phyloP scores from a whole-genome alignment of 768 basidiomycete genomes.

The Lentinula lateritia region DNA sequence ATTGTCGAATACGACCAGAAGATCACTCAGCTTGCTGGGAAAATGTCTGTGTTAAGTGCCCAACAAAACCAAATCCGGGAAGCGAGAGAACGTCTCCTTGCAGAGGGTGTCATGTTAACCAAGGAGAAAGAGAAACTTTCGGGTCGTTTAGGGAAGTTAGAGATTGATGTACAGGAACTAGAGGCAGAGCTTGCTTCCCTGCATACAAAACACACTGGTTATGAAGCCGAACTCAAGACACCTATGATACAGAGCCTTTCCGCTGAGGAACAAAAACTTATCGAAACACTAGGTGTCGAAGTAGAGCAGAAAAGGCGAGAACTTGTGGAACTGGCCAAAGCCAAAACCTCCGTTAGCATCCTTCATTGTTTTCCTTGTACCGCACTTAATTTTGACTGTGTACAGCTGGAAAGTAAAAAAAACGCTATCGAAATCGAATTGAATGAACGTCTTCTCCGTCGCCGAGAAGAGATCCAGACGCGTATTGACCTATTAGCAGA shows the following conservation, averaged over 20 bases:
- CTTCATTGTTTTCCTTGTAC: neutral
- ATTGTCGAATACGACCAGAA: slow-evolving; percentile 79
- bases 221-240: slow-evolving; percentile 62
- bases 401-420: slow-evolving; percentile 67
- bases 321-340: slow-evolving; percentile 61
- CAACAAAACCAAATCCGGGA: slow-evolving; percentile 70
- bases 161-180: slow-evolving; percentile 64
- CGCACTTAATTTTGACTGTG: slow-evolving; percentile 2
- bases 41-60: slow-evolving; percentile 62
- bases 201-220: slow-evolving; percentile 57
- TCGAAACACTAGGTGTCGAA: slow-evolving; percentile 67
- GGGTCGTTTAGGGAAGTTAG: slow-evolving; percentile 55
- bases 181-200: slow-evolving; percentile 65
- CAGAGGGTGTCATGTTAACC: slow-evolving; percentile 52
- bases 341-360: slow-evolving; percentile 60
- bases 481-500: slow-evolving; percentile 77
- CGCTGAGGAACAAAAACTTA: slow-evolving; percentile 59
- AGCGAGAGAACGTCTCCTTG: slow-evolving; percentile 58
- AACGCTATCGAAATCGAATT: slow-evolving; percentile 88
- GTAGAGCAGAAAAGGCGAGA: slow-evolving; percentile 70
- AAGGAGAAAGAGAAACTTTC: slow-evolving; percentile 68
- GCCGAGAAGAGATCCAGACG: slow-evolving; percentile 69
- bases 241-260: slow-evolving; percentile 75
- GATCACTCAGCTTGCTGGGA: slow-evolving; percentile 70
- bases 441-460: slow-evolving; percentile 79